Evolutionary conservation across 2,329 filamentous ascomycete genomes (phyloP), one percentile per base, ranked within the genome.

Genomic region (Ambrosiella cleistominuta): DNA sequence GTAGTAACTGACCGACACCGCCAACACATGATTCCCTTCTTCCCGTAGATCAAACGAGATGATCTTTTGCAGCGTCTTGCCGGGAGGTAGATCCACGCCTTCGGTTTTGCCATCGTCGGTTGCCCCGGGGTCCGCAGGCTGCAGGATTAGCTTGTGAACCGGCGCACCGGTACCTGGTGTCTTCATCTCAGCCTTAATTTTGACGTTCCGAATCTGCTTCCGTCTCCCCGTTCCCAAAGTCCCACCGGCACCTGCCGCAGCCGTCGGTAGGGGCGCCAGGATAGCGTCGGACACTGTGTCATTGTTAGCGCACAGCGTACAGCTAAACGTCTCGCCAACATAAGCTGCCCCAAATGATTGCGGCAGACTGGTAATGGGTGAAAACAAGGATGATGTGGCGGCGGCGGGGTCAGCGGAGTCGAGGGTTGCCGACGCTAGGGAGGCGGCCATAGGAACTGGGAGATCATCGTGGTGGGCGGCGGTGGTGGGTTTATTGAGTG

Each of bases 271-370:
- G 38, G 19, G 60, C 42, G 45, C 64, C 54, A 63, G 60, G 2
- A 40, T 27, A 51, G 71, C 17, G 17, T 60, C 59, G 12, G 19
- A 15, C 8, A 52, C 39, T 11, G 72, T 61, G 71, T 97, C 91
- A 68, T 96, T 91, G 73, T 95, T 96, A n/a, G 87, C 90, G 71
- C 90, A 95, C 19, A 97, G 77, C 1, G 91, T 95, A 71, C 93
- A 98, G 63, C 85, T 84, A 71, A 98, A 97, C 0, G 85, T 88
- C 72, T 97, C 90, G 65, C 93, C 93, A 17, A 97, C 91, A 68
- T 96, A 96, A 7, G 91, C 90, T 11, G 88, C 91, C 50, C 90
- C 91, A 68, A 98, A 97, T 0, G 88, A 85, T 52, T 60, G 59
- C 17, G 59, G 56, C 11, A 60, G 44, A 36, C 56, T 58, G 51